Evolutionary conservation across 108 stramenopile species (phyloP).

Genomic region (Heterococcus sp.): DNA sequence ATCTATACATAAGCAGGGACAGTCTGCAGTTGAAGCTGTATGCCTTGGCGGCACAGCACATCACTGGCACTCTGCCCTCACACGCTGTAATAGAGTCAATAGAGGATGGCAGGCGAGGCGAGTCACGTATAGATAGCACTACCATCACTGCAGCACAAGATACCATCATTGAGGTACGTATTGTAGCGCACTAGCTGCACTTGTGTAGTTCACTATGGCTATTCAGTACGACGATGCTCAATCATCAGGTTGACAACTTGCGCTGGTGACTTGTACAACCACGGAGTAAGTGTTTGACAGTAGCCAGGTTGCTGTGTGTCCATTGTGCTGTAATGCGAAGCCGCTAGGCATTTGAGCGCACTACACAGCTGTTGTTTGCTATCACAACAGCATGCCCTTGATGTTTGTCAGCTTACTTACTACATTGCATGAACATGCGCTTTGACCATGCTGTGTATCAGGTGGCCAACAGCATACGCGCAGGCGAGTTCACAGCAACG

Average conservation of each 20-base stretch:
- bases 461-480: conserved; percentile 2
- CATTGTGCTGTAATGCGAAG: not conserved
- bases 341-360: not conserved
- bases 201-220: not conserved
- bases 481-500: conserved; percentile 10
- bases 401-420: not conserved
- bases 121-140: too few relatives aligned
- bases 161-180: not conserved
- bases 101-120: conserved; percentile 37
- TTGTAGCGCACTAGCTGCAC: not conserved
- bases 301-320: not conserved
- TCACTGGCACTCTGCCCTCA: conserved; percentile 8
- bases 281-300: too few relatives aligned
- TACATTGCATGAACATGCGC: not conserved
- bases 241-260: not conserved
- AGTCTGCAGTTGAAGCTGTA: not conserved
- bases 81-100: conserved; percentile 34
- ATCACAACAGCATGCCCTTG: not conserved
- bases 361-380: not conserved
- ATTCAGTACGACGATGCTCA: too few relatives aligned
- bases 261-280: not conserved
- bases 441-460: not conserved
- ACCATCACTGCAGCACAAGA: not conserved
- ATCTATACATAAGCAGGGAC: too few relatives aligned
- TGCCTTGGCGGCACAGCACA: conserved; percentile 9